phyloP scores from a whole-genome alignment of 345 rosid species.

The Ailanthus altissimus region DNA sequence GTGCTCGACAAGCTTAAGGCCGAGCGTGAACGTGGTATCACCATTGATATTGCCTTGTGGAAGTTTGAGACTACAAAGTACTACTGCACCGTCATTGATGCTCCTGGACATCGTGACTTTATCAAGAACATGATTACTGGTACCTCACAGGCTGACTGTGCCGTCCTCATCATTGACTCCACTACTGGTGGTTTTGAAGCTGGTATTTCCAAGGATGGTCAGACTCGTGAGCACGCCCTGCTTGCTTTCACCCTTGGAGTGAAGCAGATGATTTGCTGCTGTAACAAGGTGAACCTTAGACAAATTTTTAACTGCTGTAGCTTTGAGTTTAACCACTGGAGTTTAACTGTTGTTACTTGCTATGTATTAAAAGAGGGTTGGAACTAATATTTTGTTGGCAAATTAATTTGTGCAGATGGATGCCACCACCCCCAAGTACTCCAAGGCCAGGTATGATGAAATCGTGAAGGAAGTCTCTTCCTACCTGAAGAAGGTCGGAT shows the following conservation, averaged over 20 bases:
- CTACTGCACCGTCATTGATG: conserved; percentile 80
- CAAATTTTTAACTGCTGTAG: neutral
- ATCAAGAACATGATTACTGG: conserved; percentile 50
- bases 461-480: conserved; percentile 54
- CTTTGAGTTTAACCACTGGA: neutral
- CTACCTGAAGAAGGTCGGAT: conserved; percentile 56
- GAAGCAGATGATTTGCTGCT: conserved; percentile 77
- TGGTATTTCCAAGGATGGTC: conserved; percentile 39
- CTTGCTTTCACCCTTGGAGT: conserved; percentile 77
- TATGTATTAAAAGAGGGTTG: neutral
- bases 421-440: conserved; percentile 59
- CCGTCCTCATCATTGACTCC: conserved; percentile 59
- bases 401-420: conserved; percentile 39
- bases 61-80: conserved; percentile 75
- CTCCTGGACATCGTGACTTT: conserved; percentile 70
- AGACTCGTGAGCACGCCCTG: conserved; percentile 39
- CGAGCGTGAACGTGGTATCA: conserved; percentile 82
- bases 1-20: conserved; percentile 78
- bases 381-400: neutral
- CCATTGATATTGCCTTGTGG: conserved; percentile 72
- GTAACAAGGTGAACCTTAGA: conserved; percentile 50
- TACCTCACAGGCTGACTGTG: conserved; percentile 57
- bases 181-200: neutral
- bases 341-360: neutral
- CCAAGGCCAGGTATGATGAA: conserved; percentile 53